Conservation (phyloP, 2,329 filamentous ascomycete genomes). For the Colletotrichum scovillei region DNA sequence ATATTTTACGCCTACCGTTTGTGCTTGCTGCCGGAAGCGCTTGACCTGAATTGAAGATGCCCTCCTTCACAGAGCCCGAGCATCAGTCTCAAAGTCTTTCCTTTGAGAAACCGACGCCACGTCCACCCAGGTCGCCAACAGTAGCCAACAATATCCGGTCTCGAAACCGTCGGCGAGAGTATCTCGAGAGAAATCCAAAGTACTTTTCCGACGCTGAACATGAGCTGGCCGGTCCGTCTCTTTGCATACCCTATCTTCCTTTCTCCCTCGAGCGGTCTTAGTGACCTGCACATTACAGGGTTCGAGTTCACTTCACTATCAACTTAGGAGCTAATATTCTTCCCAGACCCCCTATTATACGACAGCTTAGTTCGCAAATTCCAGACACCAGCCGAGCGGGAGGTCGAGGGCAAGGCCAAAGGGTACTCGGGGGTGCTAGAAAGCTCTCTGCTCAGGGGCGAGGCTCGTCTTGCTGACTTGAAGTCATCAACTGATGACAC, state of each 20-base stretch:
- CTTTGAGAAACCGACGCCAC: constrained; percentile 54
- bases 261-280: background rate
- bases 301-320: background rate
- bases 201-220: constrained; percentile 73
- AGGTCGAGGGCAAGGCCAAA: constrained; percentile 77
- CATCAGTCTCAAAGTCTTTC: background rate
- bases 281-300: background rate
- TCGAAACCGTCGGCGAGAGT: constrained; percentile 83
- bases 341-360: constrained; percentile 80
- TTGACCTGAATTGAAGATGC: background rate
- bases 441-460: constrained; percentile 79
- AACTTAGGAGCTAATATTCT: background rate
- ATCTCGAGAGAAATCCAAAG: constrained; percentile 76
- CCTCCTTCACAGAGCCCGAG: background rate
- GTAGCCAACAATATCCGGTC: constrained; percentile 62
- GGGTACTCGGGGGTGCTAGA: constrained; percentile 85
- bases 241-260: constrained; percentile 1
- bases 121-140: constrained; percentile 54
- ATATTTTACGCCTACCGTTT: background rate
- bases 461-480: constrained; percentile 76
- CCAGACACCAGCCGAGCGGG: constrained; percentile 78
- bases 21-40: background rate
- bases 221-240: constrained; percentile 61
- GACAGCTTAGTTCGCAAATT: constrained; percentile 83
- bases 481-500: constrained; percentile 1